Percentiles rank a stretch among this genome's conserved stretches.
Conservation (phyloP, 768 basidiomycete genomes). For the Pisolithus sp. region DNA sequence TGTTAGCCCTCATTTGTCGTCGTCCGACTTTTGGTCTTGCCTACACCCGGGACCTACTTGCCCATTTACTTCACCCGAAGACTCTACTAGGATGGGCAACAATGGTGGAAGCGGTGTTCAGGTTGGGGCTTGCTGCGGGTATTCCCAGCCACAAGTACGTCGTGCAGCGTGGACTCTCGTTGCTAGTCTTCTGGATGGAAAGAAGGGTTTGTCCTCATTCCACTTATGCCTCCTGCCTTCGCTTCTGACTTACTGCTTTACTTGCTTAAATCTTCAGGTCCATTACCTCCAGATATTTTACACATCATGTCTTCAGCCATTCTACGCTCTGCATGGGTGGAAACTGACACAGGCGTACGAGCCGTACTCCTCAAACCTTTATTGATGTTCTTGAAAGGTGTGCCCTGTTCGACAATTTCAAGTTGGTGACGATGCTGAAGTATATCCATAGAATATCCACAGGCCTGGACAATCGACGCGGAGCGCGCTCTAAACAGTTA, state of each 20-base stretch:
- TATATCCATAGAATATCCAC: slow-evolving; percentile 48
- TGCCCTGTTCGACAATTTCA: slow-evolving; percentile 7
- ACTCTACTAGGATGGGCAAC: slow-evolving; percentile 17
- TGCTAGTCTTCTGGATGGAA: slow-evolving; percentile 33
- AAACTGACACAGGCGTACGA: slow-evolving; percentile 66
- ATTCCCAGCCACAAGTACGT: slow-evolving; percentile 64
- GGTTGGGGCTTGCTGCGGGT: slow-evolving; percentile 37
- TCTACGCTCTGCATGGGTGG: slow-evolving; percentile 65
- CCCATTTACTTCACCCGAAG: slow-evolving; percentile 10
- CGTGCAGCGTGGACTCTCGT: slow-evolving; percentile 63
- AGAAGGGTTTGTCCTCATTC: slow-evolving; percentile 36
- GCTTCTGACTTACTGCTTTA: slow-evolving; percentile 13
- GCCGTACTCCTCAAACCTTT: slow-evolving; percentile 63
- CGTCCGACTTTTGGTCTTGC: slow-evolving; percentile 52
- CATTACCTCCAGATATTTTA: slow-evolving; percentile 27
- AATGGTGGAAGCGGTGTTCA: slow-evolving; percentile 23
- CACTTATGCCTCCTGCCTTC: slow-evolving; percentile 8
- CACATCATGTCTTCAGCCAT: slow-evolving; percentile 49
- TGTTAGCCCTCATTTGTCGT: slow-evolving; percentile 12
- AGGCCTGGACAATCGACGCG: slow-evolving; percentile 48
- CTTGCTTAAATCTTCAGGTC: slow-evolving; percentile 10
- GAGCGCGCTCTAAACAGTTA: slow-evolving; percentile 12
- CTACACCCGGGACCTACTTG: slow-evolving; percentile 45
- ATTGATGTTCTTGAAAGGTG: slow-evolving; percentile 68
- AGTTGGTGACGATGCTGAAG: not conserved